Conservation (phyloP, 2,329 filamentous ascomycete genomes). For the Ilyonectria destructans region DNA sequence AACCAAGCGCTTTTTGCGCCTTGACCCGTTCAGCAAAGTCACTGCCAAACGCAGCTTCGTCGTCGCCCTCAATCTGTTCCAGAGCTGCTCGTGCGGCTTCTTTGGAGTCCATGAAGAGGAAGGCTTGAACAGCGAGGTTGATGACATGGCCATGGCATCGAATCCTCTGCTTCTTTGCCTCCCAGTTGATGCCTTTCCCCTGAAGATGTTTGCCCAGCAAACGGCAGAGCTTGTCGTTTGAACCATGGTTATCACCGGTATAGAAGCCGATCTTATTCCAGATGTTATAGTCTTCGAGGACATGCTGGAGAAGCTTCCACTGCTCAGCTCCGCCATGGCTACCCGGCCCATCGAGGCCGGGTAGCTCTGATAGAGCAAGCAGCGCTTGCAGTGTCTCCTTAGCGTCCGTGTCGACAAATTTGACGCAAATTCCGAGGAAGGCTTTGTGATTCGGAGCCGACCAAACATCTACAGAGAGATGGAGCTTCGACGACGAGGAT, state of each 20-base stretch:
- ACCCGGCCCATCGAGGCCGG: too few species aligned
- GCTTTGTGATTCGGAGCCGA: too few species aligned
- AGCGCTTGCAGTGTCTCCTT: too few species aligned
- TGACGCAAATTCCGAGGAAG: too few species aligned
- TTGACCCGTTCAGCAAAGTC: slow-evolving; percentile 1
- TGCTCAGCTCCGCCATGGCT: slow-evolving; percentile 9
- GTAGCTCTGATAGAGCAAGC: too few species aligned
- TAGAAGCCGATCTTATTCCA: background rate
- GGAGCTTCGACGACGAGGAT: too few species aligned
- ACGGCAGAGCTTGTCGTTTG: background rate
- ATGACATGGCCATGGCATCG: too few species aligned
- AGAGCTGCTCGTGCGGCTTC: background rate
- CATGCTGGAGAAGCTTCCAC: slow-evolving; percentile 6
- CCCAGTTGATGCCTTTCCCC: slow-evolving; percentile 2
- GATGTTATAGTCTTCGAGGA: slow-evolving; percentile 6
- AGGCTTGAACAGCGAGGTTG: too few species aligned
- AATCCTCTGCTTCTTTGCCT: background rate
- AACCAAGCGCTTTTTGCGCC: background rate
- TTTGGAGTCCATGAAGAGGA: too few species aligned
- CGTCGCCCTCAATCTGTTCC: slow-evolving; percentile 4
- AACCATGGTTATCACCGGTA: background rate
- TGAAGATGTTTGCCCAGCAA: slow-evolving; percentile 1
- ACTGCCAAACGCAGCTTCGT: background rate
- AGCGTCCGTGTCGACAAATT: too few species aligned
- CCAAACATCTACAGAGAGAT: too few species aligned